These are phyloP conservation scores for Phytophthora lateralis DNA, from an alignment of 352 stramenopile species.

Conservation along the genomic window DNA sequence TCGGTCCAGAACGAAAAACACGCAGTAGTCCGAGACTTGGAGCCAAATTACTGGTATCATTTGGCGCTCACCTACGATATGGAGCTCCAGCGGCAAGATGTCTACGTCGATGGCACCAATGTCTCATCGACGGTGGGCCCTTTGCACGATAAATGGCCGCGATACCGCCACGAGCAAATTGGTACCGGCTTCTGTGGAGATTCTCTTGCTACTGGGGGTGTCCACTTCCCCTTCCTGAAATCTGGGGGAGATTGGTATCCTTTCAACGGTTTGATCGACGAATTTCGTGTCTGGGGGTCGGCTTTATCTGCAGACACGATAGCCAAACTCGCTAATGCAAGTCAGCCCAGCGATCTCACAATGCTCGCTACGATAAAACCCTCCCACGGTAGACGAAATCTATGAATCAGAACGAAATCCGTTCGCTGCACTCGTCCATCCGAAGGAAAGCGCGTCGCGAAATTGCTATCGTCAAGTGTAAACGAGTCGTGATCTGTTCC, in stretches of 20 bases:
- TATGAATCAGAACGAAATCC: conserved; percentile 3
- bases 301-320: background rate
- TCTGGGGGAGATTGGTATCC: conserved; percentile 15
- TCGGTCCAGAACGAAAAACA: conserved; percentile 9
- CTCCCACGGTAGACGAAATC: conserved; percentile 1
- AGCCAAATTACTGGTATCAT: conserved; percentile 22
- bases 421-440: conserved; percentile 5
- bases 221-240: background rate
- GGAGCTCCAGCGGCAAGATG: conserved; percentile 3
- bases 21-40: background rate
- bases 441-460: background rate
- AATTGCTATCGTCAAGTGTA: background rate
- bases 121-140: background rate
- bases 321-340: background rate
- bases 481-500: too few species aligned
- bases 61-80: conserved; percentile 17
- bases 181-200: conserved; percentile 7
- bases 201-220: background rate
- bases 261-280: conserved; percentile 24
- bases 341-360: background rate
- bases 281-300: conserved; percentile 15
- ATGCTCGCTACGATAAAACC: conserved; percentile 6
- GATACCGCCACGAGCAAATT: conserved; percentile 10
- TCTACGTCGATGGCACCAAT: conserved; percentile 19
- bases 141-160: conserved; percentile 14